Base-by-base conservation (phyloP, 305 asterid genomes). In the Galium porrigens region DNA sequence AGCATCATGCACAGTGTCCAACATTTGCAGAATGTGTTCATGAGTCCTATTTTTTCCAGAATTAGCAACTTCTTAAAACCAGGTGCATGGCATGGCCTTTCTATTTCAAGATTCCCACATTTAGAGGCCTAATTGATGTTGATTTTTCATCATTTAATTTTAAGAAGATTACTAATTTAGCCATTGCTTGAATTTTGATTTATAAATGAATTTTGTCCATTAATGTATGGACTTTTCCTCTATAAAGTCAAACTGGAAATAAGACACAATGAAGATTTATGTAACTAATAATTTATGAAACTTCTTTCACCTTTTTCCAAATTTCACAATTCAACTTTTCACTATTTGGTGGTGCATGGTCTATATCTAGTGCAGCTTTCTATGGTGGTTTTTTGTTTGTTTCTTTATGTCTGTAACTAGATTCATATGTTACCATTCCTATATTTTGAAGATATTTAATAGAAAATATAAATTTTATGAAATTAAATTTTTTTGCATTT, bases 171-270 rank as follows among this genome's bases (percentile, higher is more conserved):
- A 48, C 6, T 25, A 41, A 58, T 30, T 53, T 6, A 36, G 60
- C 18, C 46, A 27, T 17, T 30, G 36, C 33, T 51, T 6, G 39
- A 9, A 30, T 14, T 49, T 42, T 22, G 1, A 4, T 36, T 33
- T 33, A 3, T 33, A 4, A 7, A 6, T 36, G 8, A 30, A 27
- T 61, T 61, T 69, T 70, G 73, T 70, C 59, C 64, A 41, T 20
- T 25, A 32, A 14, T 55, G 30, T 54, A 18, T 69, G 73, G 63
- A 61, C 66, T 53, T 69, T 62, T 60, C 72, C 58, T 63, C 58
- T 62, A 14, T 15, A 54, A 27, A 22, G 63, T 12, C 18, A 18
- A n/a, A 61, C 60, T 44, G 48, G 30, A 46, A 7, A 59, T 22
- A 41, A 29, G 58, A 32, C 65, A 58, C 58, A 17, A 0, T 10